Conservation (phyloP, 208 protist species). For the Crithidia acanthocephali region DNA sequence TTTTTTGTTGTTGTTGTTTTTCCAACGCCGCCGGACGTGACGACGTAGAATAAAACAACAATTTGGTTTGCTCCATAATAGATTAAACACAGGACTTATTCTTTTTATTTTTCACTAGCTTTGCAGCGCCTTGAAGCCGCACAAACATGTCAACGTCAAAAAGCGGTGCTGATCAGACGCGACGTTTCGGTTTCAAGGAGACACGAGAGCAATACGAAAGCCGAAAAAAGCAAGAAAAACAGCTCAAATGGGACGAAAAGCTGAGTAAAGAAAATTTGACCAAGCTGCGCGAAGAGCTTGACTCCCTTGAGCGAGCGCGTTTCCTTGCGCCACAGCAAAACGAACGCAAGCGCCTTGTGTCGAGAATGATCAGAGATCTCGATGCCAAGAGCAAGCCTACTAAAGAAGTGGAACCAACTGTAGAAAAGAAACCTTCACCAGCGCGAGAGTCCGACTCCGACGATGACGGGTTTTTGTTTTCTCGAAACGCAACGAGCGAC, state of each 20-base stretch:
- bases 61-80: no score
- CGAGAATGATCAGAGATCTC: slow-evolving; percentile 52
- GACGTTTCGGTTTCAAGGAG: slow-evolving; percentile 64
- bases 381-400: slow-evolving; percentile 15
- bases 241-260: slow-evolving; percentile 55
- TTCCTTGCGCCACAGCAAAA: slow-evolving; percentile 80
- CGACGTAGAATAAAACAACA: no score
- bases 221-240: slow-evolving; percentile 49
- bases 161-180: slow-evolving; percentile 21
- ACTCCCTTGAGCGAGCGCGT: slow-evolving; percentile 45
- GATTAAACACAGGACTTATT: no score
- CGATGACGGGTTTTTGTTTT: slow-evolving; percentile 27
- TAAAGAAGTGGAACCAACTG: background rate
- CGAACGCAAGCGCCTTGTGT: slow-evolving; percentile 67
- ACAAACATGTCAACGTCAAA: slow-evolving; percentile 16
- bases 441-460: slow-evolving; percentile 31
- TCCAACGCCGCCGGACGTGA: no score
- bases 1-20: no score
- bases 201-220: slow-evolving; percentile 49
- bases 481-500: background rate
- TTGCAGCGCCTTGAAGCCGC: no score
- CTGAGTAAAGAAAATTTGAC: slow-evolving; percentile 49
- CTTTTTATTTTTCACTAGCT: no score
- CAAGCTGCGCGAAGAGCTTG: slow-evolving; percentile 62
- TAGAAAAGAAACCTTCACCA: slow-evolving; percentile 3